Base-by-base conservation (phyloP, 768 basidiomycete species). In the Roridomyces roridus region DNA sequence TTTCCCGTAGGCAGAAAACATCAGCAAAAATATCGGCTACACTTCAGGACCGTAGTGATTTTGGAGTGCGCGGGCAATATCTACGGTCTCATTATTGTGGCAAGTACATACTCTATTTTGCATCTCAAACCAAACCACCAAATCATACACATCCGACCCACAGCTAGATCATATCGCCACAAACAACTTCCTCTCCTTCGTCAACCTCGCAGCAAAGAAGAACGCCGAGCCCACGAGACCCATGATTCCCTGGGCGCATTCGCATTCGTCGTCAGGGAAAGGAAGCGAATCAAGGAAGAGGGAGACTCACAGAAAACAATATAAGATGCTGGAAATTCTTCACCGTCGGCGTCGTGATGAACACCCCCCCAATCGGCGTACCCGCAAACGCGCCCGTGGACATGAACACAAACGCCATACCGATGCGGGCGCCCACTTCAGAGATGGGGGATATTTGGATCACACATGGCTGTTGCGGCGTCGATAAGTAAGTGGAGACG, bases 341-440 rank as follows among this genome's bases (percentile, higher is more conserved):
- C 15, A 59, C 18, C 2, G 58, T 65, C 26, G 48, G 21, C 1
- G 35, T 31, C 48, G 49, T 55, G 35, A 70, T 64, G 54, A 68
- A 70, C 5, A 65, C 39, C 6, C 65, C 65, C 9, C 60, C 66
- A 24, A 68, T 55, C 0, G 67, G 68, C 25, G 67, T 65, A 10
- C 68, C 68, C 18, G 66, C 64, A 31, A 70, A 52, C 7, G 67
- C 66, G n/a, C 59, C 64, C 17, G 64, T 62, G 6, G 66, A 59
- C 64, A 70, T 67, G 34, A 63, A 64, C 14, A 55, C 57, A 51
- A 65, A 68, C 12, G 55, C 21, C 56, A 68, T 65, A 17, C 69
- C 69, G 17, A 68, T 58, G 10, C 68, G 64, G 10, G 65, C 68
- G 14, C 69, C 69, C 28, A 70, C 60, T 41, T 68, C 65, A 11